Evolutionary conservation across 2,329 filamentous ascomycete genomes (phyloP).

Genomic region (Grosmannia clavigera): DNA sequence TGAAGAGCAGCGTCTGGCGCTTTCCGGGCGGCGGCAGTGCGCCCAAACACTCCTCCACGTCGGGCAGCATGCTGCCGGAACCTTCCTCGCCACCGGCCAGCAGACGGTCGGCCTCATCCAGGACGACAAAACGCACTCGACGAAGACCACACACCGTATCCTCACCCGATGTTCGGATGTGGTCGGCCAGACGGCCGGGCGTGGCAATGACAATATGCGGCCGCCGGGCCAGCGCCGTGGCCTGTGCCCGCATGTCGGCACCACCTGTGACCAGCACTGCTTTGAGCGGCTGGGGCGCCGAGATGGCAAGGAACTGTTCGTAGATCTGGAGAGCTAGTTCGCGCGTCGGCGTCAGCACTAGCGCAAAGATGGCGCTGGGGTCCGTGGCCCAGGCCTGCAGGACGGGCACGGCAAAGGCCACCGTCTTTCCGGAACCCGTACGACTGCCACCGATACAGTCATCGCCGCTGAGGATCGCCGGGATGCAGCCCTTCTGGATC

Average conservation of each 20-base stretch:
- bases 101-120: conserved; percentile 90
- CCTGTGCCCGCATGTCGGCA: conserved; percentile 83
- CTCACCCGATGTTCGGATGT: conserved; percentile 80
- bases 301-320: conserved; percentile 91
- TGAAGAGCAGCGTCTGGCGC: conserved; percentile 92
- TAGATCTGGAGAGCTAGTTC: conserved; percentile 93
- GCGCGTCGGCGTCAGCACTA: conserved; percentile 79
- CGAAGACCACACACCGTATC: conserved; percentile 77
- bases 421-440: conserved; percentile 94
- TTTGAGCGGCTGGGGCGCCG: conserved; percentile 76
- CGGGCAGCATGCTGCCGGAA: conserved; percentile 82
- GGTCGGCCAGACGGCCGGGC: conserved; percentile 83
- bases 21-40: conserved; percentile 64
- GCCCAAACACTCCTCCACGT: conserved; percentile 78
- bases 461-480: conserved; percentile 77
- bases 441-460: conserved; percentile 92
- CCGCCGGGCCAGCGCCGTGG: conserved; percentile 65
- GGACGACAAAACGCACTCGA: conserved; percentile 72
- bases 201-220: conserved; percentile 94
- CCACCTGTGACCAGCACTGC: conserved; percentile 84
- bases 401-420: conserved; percentile 90
- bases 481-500: conserved; percentile 88
- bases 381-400: conserved; percentile 89
- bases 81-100: conserved; percentile 41
- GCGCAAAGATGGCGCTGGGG: conserved; percentile 78